These are phyloP conservation scores for Ceratocystis variospora DNA, from an alignment of 2,329 filamentous ascomycete genomes.

Conservation along the genomic window DNA sequence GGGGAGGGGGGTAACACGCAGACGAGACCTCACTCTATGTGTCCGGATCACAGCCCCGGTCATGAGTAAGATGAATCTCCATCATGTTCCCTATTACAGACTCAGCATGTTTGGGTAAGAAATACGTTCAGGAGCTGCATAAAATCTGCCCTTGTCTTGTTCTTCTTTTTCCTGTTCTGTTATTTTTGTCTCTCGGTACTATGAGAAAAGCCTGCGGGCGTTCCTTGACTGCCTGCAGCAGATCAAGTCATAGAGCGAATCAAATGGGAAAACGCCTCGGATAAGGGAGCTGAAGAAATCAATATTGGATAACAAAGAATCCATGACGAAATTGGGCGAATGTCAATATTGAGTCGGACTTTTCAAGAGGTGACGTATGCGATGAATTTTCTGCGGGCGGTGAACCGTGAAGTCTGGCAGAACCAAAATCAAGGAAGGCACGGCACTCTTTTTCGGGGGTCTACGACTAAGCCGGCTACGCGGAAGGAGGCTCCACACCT, in stretches of 20 bases:
- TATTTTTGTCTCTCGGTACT: not conserved
- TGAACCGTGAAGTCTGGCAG: not conserved
- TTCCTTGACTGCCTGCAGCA: not conserved
- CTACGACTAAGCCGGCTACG: not conserved
- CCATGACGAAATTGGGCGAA: not conserved
- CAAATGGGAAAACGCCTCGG: not conserved
- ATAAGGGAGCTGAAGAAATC: not conserved
- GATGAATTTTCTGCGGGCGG: not conserved
- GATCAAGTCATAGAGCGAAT: not conserved
- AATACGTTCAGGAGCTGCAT: not conserved
- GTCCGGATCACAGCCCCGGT: not conserved
- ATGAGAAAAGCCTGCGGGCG: not conserved
- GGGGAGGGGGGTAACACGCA: not conserved
- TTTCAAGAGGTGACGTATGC: not conserved
- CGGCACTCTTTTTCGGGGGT: not conserved
- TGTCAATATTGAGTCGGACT: not conserved
- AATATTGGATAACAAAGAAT: not conserved
- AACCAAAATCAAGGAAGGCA: not conserved
- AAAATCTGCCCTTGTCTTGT: not conserved
- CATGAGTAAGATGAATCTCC: not conserved
- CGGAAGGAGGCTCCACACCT: not conserved
- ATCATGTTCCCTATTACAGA: constrained; percentile 1
- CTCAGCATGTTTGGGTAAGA: not conserved
- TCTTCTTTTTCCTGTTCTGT: not conserved
- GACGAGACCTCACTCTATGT: not conserved